Evolutionary conservation across 345 rosid species (phyloP), one percentile per base, ranked within the genome.

Genomic region (Nephelium lappaceum): DNA sequence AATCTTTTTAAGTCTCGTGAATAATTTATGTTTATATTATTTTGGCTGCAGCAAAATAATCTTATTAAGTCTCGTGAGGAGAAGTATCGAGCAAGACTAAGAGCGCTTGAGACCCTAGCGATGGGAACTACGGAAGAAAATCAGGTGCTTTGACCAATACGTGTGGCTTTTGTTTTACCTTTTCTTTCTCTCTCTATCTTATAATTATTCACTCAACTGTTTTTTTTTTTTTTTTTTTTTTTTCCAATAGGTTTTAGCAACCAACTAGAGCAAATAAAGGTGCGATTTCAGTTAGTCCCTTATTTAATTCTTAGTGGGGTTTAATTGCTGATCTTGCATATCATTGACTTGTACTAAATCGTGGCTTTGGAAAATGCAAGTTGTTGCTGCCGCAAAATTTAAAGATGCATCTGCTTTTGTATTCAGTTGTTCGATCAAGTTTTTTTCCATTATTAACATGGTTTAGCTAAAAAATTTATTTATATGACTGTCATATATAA

Each of bases 61-160:
- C 84, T 91, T 79, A 84, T 82, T 74, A 88, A 86, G 79, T 88
- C 81, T 76, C 92, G 90, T 67, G 91, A 91, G 63, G 97, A 90
- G 77, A 96, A 91, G 87, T 93, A 87, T 82, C 93, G 86, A 76
- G 88, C 93, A 74, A 92, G 86, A 84, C 84, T 91, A 62, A 91
- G 83, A 82, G 91, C 86, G 25, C 86, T 94, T 73, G 99, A 94
- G 83, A 89, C 98, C 81, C 87, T 96, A 69, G 91, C 85, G 68
- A 84, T 86, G 75, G 98, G 98, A 78, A 79, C 90, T 51, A 79
- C 87, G 63, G 89, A 89, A 82, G 99, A 96, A 85, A 88, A 91
- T 58, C 90, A 88, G 95, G 99, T 96, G 82, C 19, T 77, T 73
- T 23, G 51, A 57, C 57, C 63, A 51, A 18, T 18, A 53, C 77